Base-by-base conservation (phyloP, 176 grass and related monocot species). In the Oryza glaberrima region DNA sequence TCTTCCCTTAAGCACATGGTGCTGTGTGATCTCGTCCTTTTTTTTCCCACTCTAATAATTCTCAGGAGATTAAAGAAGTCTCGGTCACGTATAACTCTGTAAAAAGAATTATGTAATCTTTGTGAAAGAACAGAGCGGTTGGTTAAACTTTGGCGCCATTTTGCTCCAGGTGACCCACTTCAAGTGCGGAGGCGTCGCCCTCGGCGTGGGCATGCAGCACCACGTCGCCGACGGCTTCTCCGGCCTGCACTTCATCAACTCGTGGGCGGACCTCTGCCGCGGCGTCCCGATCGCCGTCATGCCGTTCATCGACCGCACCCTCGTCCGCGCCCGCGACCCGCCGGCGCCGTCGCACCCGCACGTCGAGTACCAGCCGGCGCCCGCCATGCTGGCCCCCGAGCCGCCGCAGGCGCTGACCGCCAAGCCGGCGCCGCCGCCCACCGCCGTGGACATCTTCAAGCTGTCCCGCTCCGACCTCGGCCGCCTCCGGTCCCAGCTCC, bases 181-280 rank as follows among this genome's bases (percentile, higher is more conserved):
- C 81, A 98, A 94, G 72, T 98, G 90, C 34, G 95, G 95, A 36
- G 92, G 95, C 43, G 92, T 91, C 4, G 81, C 92, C 14, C 80
- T 98, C 51, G 95, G 95, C 48, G 93, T 98, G 20, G 95, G 92
- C 66, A 91, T 98, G 92, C 95, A 98, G 88, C 95, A 98, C 86
- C 95, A 98, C 70, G 92, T 89, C 47, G 95, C 92, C 5, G 95
- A 98, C 63, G 95, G 95, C 79, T 86, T 91, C 76, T 98, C 95
- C 47, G 95, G 90, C 44, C 86, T 98, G 38, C 95, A 93, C 75
- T 94, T 98, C 90, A 94, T 98, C 86, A 98, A 98, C 87, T 88
- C 95, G 6, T 98, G 95, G 95, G 78, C 95, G 2, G 95, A 98
- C 85, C 74, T 94, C 48, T 83, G 90, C 63, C 95, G 90, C 7